A percentile compares a stretch with the other conserved stretches of the same genome.
phyloP scores from a whole-genome alignment of 352 stramenopile genomes.

The Phytophthora kernoviae region DNA sequence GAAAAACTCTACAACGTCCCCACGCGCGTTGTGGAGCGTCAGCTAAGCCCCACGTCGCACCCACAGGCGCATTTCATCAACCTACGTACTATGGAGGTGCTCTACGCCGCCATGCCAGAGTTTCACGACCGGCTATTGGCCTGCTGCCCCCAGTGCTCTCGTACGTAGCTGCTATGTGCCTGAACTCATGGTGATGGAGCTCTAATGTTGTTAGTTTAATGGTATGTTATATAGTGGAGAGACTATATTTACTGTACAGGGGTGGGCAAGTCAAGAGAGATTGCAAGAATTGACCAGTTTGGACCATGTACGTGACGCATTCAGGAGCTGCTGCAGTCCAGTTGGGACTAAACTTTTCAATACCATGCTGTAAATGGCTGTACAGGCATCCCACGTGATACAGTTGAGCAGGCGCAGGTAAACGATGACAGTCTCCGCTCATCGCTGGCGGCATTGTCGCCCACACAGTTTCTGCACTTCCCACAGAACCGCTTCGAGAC shows the following conservation, averaged over 20 bases:
- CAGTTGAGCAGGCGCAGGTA: slow-evolving; percentile 7
- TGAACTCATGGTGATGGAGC: too few relatives aligned
- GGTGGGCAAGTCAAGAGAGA: slow-evolving; percentile 63
- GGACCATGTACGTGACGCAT: slow-evolving; percentile 49
- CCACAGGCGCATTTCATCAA: slow-evolving; percentile 97
- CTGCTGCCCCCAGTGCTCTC: slow-evolving; percentile 61
- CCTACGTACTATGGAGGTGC: slow-evolving; percentile 93
- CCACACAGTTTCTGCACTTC: slow-evolving; percentile 86
- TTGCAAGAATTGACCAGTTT: slow-evolving; percentile 85
- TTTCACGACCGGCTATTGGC: slow-evolving; percentile 76
- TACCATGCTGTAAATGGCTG: slow-evolving; percentile 2
- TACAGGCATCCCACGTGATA: slow-evolving; percentile 53
- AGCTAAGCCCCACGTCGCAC: slow-evolving; percentile 79
- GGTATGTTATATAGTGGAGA: slow-evolving; percentile 57
- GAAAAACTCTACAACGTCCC: slow-evolving; percentile 74
- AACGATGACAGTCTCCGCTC: slow-evolving; percentile 41
- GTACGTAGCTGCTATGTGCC: slow-evolving; percentile 27
- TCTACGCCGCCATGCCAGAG: slow-evolving; percentile 71
- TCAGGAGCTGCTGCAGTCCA: neutral
- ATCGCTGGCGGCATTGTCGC: slow-evolving; percentile 54
- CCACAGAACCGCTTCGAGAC: slow-evolving; percentile 84
- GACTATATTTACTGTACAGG: slow-evolving; percentile 88
- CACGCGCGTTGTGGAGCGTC: slow-evolving; percentile 79
- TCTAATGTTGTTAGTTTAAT: slow-evolving; percentile 6
- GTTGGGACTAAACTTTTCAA: slow-evolving; percentile 24